Percentiles rank a stretch among this genome's conserved stretches.
Evolutionary conservation across 768 basidiomycete genomes (phyloP).

Genomic region (Boletales sp.): DNA sequence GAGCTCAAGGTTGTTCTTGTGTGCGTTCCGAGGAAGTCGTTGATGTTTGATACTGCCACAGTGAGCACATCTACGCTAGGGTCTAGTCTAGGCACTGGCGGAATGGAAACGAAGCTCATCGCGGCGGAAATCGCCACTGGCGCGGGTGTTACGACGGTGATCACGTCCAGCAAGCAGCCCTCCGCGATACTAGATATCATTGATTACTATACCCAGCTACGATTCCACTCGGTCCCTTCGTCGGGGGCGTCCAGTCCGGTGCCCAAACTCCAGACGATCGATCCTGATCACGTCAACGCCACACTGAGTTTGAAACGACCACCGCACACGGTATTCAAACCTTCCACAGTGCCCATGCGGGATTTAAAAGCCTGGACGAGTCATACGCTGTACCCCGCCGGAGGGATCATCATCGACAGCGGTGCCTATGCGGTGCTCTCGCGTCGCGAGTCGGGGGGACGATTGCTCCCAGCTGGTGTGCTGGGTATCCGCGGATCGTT

Average conservation of each 20-base stretch:
- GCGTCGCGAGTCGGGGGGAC: constrained; percentile 82
- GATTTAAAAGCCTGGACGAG: constrained; percentile 96
- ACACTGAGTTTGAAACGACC: constrained; percentile 44
- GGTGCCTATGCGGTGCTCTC: constrained; percentile 88
- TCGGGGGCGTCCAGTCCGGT: constrained; percentile 26
- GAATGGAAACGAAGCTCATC: constrained; percentile 99
- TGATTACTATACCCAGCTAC: constrained; percentile 58
- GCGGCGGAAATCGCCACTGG: constrained; percentile 97
- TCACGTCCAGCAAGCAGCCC: constrained; percentile 80
- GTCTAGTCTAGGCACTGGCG: constrained; percentile 91
- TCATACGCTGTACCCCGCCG: constrained; percentile 90
- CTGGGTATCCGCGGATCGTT: constrained; percentile 83
- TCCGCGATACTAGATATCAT: constrained; percentile 77
- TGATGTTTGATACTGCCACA: constrained; percentile 24
- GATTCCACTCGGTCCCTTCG: constrained; percentile 35
- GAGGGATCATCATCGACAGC: constrained; percentile 81
- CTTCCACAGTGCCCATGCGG: constrained; percentile 64
- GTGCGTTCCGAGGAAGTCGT: neutral
- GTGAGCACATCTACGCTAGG: constrained; percentile 93
- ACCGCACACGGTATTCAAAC: constrained; percentile 85
- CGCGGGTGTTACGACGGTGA: constrained; percentile 89
- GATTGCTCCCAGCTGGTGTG: constrained; percentile 90
- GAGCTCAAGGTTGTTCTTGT: constrained; percentile 61
- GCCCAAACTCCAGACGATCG: constrained; percentile 18
- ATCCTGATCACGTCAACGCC: constrained; percentile 23